Evolutionary conservation across 163 green algal genomes (phyloP).

Genomic region (Scenedesmus sp.): DNA sequence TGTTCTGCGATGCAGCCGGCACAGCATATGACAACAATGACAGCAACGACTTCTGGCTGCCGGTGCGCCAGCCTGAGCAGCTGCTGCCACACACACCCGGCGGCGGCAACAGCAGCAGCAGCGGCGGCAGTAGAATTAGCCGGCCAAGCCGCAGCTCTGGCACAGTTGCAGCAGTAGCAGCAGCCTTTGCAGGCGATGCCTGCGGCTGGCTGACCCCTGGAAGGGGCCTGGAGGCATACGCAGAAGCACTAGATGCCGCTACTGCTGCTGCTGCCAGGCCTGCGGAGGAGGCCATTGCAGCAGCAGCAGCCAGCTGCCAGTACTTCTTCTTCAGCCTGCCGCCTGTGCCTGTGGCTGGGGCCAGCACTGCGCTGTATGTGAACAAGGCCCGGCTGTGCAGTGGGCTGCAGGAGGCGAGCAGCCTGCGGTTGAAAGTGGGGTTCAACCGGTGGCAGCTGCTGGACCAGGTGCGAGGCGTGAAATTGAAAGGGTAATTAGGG

Average conservation of each 20-base stretch:
- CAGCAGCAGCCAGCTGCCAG: not conserved
- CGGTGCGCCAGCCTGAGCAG: not conserved
- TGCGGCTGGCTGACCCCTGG: not conserved
- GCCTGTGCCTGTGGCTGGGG: not conserved
- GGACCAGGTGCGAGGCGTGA: not conserved
- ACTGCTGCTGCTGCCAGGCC: not conserved
- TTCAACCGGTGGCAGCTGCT: slow-evolving; percentile 27
- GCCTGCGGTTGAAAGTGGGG: slow-evolving; percentile 10
- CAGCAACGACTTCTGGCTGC: slow-evolving; percentile 11
- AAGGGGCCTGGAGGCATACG: not conserved
- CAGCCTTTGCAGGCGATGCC: not conserved
- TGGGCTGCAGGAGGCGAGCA: not conserved
- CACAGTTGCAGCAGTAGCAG: not conserved
- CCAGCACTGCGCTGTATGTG: not conserved
- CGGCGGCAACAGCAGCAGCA: not conserved
- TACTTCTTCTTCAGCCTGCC: slow-evolving; percentile 6
- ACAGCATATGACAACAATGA: slow-evolving; percentile 71
- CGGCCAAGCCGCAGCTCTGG: not conserved
- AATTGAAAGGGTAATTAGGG: too few relatives aligned
- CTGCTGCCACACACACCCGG: not conserved
- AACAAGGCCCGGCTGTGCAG: slow-evolving; percentile 13
- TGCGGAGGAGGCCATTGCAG: not conserved
- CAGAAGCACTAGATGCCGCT: not conserved
- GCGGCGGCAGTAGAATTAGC: not conserved
- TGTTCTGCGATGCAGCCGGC: slow-evolving; percentile 61